Base-by-base conservation (phyloP, 1,284 basidiomycete genomes). In the Sutorius eximius region DNA sequence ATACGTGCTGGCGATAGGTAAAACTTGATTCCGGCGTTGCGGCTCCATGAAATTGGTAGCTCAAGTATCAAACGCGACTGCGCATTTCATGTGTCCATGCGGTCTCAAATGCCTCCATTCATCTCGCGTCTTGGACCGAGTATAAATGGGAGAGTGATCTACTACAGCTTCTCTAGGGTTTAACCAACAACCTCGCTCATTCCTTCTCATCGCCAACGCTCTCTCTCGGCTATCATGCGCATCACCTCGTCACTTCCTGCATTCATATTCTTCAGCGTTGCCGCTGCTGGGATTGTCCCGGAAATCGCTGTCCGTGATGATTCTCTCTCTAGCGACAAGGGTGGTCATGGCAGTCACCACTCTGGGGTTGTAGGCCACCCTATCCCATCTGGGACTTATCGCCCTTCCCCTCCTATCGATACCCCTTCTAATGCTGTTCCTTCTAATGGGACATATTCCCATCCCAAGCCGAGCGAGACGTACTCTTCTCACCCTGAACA, bases 261-360 rank as follows among this genome's bases (percentile, higher is more conserved):
- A 42, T 49, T 62, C 12, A 11, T 24, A 10, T 41, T 62, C 37
- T 33, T 64, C 16, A n/a, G 57, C n/a, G 30, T 38, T 8, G 56
- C 44, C 3, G 36, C 49, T 13, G 60, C 60, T 6, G 49, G 32
- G 2, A 42, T 40, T 10, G 11, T 61, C 41, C 59, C 54, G 10
- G 22, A 22, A n/a, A 6, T 32, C 15, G 30, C 34, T 29, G 7
- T 20, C 11, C 32, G 27, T 40, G 29, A 45, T 27, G 22, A 45
- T 30, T 10, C 22, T 2, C 13, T 18, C 29, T 2, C 18, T 15
- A 13, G 18, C 10, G 29, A n/a, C 29, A 20, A 36, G 18, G 29
- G 18, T 20, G 44, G 18, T 13, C 29, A 45, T 18, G 36, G 36
- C 10, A 5, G 34, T 36, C 36, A n/a, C 44, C 8, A 27, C 9